phyloP scores from a whole-genome alignment of 352 stramenopile species.

The Phytophthora podocarpi region DNA sequence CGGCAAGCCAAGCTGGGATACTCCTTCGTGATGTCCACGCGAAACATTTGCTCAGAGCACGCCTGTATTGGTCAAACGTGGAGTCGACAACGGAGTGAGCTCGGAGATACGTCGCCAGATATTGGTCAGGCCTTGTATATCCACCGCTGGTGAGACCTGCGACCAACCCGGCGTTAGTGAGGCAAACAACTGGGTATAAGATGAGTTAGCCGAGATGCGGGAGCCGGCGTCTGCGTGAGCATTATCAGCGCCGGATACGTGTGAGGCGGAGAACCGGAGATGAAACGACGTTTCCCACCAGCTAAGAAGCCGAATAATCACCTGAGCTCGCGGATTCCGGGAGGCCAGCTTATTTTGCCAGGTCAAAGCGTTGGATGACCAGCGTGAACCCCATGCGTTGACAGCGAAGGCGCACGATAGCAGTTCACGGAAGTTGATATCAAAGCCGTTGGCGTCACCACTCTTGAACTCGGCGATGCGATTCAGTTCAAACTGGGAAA shows the following conservation, averaged over 20 bases:
- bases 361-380: too few relatives aligned
- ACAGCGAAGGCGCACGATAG: constrained; percentile 14
- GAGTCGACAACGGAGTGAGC: constrained; percentile 15
- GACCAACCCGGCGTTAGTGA: constrained; percentile 2
- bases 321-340: constrained; percentile 15
- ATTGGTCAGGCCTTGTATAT: not conserved
- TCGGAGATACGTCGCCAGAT: constrained; percentile 10
- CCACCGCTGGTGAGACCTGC: constrained; percentile 1
- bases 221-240: not conserved
- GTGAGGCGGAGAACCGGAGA: constrained; percentile 15
- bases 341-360: constrained; percentile 16
- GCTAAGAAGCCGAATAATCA: not conserved
- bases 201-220: constrained; percentile 2
- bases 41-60: not conserved
- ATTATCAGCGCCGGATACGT: constrained; percentile 5
- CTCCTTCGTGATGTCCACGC: not conserved
- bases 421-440: constrained; percentile 37
- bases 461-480: not conserved
- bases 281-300: constrained; percentile 8
- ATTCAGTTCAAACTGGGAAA: not conserved
- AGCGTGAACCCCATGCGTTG: not conserved
- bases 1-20: not conserved
- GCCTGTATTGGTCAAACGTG: not conserved
- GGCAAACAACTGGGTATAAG: not conserved
- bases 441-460: constrained; percentile 6